phyloP scores from a whole-genome alignment of 1,139 yeast genomes.

The Geotrichum candidum region DNA sequence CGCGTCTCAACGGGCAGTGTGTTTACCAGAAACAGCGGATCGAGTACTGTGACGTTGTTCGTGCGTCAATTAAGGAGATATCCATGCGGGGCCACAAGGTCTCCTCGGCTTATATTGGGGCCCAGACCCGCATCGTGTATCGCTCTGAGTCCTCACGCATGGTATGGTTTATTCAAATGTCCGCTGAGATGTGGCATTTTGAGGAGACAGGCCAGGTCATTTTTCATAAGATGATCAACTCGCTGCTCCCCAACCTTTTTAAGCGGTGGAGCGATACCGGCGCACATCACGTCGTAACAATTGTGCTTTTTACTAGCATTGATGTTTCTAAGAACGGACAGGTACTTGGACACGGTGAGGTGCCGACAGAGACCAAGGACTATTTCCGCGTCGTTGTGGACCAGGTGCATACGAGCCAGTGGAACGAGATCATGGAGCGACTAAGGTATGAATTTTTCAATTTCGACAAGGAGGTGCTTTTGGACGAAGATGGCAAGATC shows the following conservation, averaged over 20 bases:
- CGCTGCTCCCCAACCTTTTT: constrained; percentile 81
- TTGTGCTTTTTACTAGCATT: constrained; percentile 78
- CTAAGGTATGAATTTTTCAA: constrained; percentile 77
- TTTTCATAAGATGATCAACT: constrained; percentile 86
- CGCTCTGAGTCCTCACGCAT: constrained; percentile 86
- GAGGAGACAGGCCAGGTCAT: constrained; percentile 93
- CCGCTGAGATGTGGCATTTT: constrained; percentile 96
- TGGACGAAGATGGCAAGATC: constrained; percentile 36
- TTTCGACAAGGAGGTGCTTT: constrained; percentile 67
- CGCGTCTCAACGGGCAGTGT: constrained; percentile 55
- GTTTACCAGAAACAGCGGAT: constrained; percentile 62
- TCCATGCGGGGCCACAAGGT: constrained; percentile 59
- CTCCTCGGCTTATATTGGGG: constrained; percentile 57
- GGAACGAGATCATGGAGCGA: constrained; percentile 89
- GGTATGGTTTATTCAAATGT: constrained; percentile 76
- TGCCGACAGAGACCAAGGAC: constrained; percentile 62
- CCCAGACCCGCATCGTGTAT: constrained; percentile 70
- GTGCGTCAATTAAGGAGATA: constrained; percentile 62
- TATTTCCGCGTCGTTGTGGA: constrained; percentile 91
- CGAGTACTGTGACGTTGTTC: constrained; percentile 54
- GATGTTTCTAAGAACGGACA: constrained; percentile 43
- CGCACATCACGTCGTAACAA: constrained; percentile 88
- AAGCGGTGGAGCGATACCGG: constrained; percentile 79
- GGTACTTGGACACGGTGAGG: constrained; percentile 52
- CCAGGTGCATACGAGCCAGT: constrained; percentile 72